Evolutionary conservation across 208 protist species (phyloP).

Genomic region (Porcisia deanei): DNA sequence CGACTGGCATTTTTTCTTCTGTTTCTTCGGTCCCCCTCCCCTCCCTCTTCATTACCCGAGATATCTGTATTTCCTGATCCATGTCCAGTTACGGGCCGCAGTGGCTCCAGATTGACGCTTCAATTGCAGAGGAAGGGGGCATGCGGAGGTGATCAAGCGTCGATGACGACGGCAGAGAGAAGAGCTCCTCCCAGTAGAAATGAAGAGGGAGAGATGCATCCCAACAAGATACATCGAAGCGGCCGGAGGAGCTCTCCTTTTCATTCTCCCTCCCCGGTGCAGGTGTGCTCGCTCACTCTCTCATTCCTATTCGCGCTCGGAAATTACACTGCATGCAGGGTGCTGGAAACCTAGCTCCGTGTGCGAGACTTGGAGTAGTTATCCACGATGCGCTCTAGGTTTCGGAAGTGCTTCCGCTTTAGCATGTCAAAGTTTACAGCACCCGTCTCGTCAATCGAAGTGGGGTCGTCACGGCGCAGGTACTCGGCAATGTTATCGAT

Average conservation of each 20-base stretch:
- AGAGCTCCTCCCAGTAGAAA: not conserved
- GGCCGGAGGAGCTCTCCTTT: no score
- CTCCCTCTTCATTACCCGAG: not conserved
- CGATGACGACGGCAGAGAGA: not conserved
- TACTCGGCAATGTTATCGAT: slow-evolving; percentile 47
- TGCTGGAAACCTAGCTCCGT: slow-evolving; percentile 11
- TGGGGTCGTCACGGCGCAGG: slow-evolving; percentile 48
- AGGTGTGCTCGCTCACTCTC: not conserved
- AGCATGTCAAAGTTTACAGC: slow-evolving; percentile 50
- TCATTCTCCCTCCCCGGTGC: not conserved
- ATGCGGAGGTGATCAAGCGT: not conserved
- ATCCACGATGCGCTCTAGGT: slow-evolving; percentile 57
- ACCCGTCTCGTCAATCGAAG: slow-evolving; percentile 42
- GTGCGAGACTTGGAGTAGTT: slow-evolving; percentile 32
- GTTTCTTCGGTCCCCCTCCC: not conserved
- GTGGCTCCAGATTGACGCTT: not conserved
- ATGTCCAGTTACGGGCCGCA: not conserved
- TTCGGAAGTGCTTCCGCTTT: slow-evolving; percentile 61
- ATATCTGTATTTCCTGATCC: not conserved
- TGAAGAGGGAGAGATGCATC: no score
- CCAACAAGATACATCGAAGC: no score
- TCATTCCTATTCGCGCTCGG: not conserved
- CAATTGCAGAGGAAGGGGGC: not conserved
- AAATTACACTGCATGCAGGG: not conserved
- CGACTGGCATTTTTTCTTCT: not conserved